A percentile compares a stretch with the other conserved stretches of the same genome.
phyloP scores from a whole-genome alignment of 306 rosid genomes.

The Cicer pinnatifidum region DNA sequence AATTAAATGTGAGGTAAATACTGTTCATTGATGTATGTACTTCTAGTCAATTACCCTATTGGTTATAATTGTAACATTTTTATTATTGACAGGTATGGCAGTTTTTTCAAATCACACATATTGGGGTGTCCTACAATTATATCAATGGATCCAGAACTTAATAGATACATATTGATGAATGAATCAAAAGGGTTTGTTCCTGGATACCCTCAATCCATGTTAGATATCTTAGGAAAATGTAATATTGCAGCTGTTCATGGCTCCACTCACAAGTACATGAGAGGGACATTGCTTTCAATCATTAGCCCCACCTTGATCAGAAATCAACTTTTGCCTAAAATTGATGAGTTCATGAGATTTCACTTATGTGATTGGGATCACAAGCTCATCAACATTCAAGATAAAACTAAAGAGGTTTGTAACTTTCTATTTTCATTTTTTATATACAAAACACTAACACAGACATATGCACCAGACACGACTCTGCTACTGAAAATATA shows the following conservation, averaged over 20 bases:
- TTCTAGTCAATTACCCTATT: slow-evolving; percentile 41
- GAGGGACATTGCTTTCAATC: slow-evolving; percentile 87
- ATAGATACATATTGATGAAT: slow-evolving; percentile 85
- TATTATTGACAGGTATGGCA: slow-evolving; percentile 72
- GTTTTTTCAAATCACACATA: slow-evolving; percentile 93
- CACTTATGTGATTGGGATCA: slow-evolving; percentile 73
- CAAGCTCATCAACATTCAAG: slow-evolving; percentile 81
- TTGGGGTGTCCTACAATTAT: slow-evolving; percentile 97
- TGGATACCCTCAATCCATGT: slow-evolving; percentile 97
- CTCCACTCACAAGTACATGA: slow-evolving; percentile 91
- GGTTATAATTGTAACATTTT: slow-evolving; percentile 36
- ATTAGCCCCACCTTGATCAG: slow-evolving; percentile 77
- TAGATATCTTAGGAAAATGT: slow-evolving; percentile 85
- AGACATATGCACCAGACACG: too few species aligned
- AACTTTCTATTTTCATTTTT: too few species aligned
- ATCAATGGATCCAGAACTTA: slow-evolving; percentile 95
- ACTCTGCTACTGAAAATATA: too few species aligned
- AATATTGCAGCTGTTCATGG: slow-evolving; percentile 99
- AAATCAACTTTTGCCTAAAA: slow-evolving; percentile 74
- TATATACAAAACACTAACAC: too few species aligned
- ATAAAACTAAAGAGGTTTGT: slow-evolving; percentile 85
- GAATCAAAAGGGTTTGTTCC: slow-evolving; percentile 96
- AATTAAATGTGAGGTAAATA: slow-evolving; percentile 44
- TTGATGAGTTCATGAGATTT: slow-evolving; percentile 80
- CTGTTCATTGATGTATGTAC: slow-evolving; percentile 44